Percentiles rank a stretch among this genome's conserved stretches.
These are phyloP conservation scores for Ploettnerulaceae sp. DNA, from an alignment of 2,329 filamentous ascomycete species.

Conservation along the genomic window DNA sequence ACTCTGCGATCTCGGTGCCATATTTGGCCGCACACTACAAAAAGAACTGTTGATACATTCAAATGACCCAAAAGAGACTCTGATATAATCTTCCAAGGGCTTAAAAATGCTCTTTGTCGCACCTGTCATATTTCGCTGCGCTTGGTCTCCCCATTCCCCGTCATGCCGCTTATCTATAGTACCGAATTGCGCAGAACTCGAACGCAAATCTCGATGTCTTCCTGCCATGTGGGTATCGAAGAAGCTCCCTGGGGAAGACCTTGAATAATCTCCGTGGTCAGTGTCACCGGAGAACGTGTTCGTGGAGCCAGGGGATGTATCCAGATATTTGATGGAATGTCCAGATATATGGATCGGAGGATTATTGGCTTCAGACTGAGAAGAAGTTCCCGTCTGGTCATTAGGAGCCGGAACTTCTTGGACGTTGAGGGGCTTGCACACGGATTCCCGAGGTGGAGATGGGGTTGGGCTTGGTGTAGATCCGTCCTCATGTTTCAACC, in stretches of 20 bases:
- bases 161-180: not conserved
- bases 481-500: slow-evolving; percentile 34
- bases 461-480: slow-evolving; percentile 16
- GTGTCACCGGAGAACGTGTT: not conserved
- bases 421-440: too few relatives aligned
- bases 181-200: not conserved
- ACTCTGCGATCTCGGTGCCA: slow-evolving; percentile 29
- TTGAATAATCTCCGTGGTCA: slow-evolving; percentile 21
- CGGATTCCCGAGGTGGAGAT: slow-evolving; percentile 23
- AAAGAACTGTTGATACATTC: slow-evolving; percentile 77
- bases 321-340: slow-evolving; percentile 12
- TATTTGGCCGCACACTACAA: slow-evolving; percentile 43
- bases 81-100: slow-evolving; percentile 72
- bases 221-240: slow-evolving; percentile 22
- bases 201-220: slow-evolving; percentile 7
- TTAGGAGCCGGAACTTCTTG: too few relatives aligned
- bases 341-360: slow-evolving; percentile 15
- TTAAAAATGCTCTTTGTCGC: slow-evolving; percentile 61
- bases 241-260: slow-evolving; percentile 27
- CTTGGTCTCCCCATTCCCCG: slow-evolving; percentile 2
- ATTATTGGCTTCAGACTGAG: not conserved
- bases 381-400: too few relatives aligned
- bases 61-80: slow-evolving; percentile 61
- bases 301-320: slow-evolving; percentile 3
- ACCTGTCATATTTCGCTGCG: slow-evolving; percentile 37